Evolutionary conservation across 2,329 filamentous ascomycete genomes (phyloP).

Genomic region (Orbilia quercus): DNA sequence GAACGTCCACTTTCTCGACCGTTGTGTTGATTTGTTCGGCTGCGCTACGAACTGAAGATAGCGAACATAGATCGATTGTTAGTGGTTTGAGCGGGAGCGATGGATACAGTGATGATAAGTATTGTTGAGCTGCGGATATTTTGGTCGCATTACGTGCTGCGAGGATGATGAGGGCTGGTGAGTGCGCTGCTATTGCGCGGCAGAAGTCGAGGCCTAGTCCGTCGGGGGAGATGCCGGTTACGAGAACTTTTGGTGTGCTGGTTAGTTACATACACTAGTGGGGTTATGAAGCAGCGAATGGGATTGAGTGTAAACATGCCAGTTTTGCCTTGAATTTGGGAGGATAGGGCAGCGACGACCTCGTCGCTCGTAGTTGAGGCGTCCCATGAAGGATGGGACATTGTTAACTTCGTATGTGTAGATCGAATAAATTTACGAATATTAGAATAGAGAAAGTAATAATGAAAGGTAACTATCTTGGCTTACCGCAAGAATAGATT

Average conservation of each 20-base stretch:
- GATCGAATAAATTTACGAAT: too few species aligned
- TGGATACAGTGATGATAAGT: constrained; percentile 62
- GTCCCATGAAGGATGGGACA: constrained; percentile 49
- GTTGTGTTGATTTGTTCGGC: constrained; percentile 62
- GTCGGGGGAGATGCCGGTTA: constrained; percentile 65
- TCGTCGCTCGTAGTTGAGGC: constrained; percentile 49
- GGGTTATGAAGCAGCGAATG: background rate
- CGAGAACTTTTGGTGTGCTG: constrained; percentile 61
- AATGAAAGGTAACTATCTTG: too few species aligned
- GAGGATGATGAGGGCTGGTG: constrained; percentile 65
- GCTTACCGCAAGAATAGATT: too few species aligned
- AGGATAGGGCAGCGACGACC: constrained; percentile 36
- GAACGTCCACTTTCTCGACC: constrained; percentile 63
- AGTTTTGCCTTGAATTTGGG: constrained; percentile 46
- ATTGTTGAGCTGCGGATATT: constrained; percentile 63
- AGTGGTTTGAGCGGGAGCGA: constrained; percentile 62
- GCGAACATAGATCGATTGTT: constrained; percentile 64
- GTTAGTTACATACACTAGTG: background rate
- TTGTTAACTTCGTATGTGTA: constrained; percentile 27
- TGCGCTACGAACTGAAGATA: constrained; percentile 63
- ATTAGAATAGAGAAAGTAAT: background rate
- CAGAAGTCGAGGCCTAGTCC: constrained; percentile 64
- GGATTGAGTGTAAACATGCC: constrained; percentile 11
- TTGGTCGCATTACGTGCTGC: constrained; percentile 65
- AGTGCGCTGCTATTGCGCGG: constrained; percentile 63